Evolutionary conservation across 768 basidiomycete species (phyloP), one percentile per base, ranked within the genome.

Genomic region (Rhizopogon vulgaris): DNA sequence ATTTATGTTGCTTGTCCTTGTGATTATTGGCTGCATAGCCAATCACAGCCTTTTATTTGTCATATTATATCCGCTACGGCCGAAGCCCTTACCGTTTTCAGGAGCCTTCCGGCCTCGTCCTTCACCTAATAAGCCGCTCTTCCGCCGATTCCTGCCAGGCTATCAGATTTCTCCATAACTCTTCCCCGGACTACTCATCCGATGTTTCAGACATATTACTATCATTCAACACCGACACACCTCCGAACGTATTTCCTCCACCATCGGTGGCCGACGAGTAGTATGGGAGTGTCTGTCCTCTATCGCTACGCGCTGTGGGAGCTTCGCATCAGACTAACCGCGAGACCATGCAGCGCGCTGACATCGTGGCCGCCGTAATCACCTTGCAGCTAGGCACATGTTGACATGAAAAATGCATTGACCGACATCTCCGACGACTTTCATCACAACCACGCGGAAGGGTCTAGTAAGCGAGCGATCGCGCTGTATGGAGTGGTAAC

Each of bases 31-130:
- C 42, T 34, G 18, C 3, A 18, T 9, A 48, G 45, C 65, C 65
- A 66, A 66, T 67, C 61, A 58, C 0, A 52, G 8, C 8, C 4
- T 2, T 8, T 4, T 8, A 40, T 58, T 66, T 66, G 58, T 61
- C 49, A 56, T 52, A 8, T 34, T 49, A 55, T 52, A 52, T 41
- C 57, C 57, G 59, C 53, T 9, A 25, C 24, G 32, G 38, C 42
- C 38, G 48, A 47, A 24, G 0, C 1, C 9, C 42, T 27, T 49
- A 30, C 54, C 52, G 49, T 18, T 42, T 28, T 28, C 48, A 50
- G 50, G 49, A 43, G n/a, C 11, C 15, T 11, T 43, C n/a, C 40
- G 46, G 39, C 54, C 25, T 17, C n/a, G 18, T 17, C 41, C n/a
- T 32, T 14, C 9, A 11, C 51, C 14, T 22, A 37, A 22, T n/a